Conservation (phyloP, 441 rosid species). For the Macaranga tanarius region DNA sequence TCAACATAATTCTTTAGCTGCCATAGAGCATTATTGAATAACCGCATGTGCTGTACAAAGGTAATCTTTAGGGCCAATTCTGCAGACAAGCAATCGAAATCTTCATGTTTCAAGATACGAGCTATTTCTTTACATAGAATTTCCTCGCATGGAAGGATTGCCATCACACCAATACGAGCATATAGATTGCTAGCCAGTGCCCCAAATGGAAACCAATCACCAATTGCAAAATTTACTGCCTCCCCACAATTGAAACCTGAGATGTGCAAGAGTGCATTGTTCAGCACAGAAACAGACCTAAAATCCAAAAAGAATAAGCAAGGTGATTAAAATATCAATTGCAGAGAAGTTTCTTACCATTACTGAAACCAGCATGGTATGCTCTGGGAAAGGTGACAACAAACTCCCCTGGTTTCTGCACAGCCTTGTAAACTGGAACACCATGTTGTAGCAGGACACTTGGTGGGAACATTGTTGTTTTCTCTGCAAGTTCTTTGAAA, state of each 20-base stretch:
- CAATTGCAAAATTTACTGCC: slow-evolving; percentile 28
- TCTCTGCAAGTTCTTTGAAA: slow-evolving; percentile 33
- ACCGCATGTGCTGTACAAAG: slow-evolving; percentile 31
- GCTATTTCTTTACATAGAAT: slow-evolving; percentile 43
- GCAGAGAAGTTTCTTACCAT: slow-evolving; percentile 26
- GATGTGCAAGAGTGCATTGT: slow-evolving; percentile 1
- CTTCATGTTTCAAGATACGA: slow-evolving; percentile 21
- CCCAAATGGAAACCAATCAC: slow-evolving; percentile 54
- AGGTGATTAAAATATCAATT: neutral
- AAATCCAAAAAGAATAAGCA: neutral
- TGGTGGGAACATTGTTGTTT: slow-evolving; percentile 52
- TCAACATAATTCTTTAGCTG: slow-evolving; percentile 11
- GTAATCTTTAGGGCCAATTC: slow-evolving; percentile 18
- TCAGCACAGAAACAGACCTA: neutral
- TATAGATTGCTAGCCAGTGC: slow-evolving; percentile 43
- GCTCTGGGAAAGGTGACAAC: slow-evolving; percentile 53
- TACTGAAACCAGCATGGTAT: slow-evolving; percentile 52
- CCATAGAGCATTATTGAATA: slow-evolving; percentile 29
- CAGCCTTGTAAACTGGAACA: slow-evolving; percentile 51
- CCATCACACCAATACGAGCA: slow-evolving; percentile 32
- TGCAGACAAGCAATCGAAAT: slow-evolving; percentile 15
- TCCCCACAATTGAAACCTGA: slow-evolving; percentile 28
- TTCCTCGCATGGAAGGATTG: slow-evolving; percentile 49
- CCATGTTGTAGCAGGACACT: slow-evolving; percentile 35
- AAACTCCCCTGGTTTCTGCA: slow-evolving; percentile 53